Percentiles rank a stretch among this genome's conserved stretches.
phyloP scores from a whole-genome alignment of 495 filamentous ascomycete genomes.

The Tuber calosporum region DNA sequence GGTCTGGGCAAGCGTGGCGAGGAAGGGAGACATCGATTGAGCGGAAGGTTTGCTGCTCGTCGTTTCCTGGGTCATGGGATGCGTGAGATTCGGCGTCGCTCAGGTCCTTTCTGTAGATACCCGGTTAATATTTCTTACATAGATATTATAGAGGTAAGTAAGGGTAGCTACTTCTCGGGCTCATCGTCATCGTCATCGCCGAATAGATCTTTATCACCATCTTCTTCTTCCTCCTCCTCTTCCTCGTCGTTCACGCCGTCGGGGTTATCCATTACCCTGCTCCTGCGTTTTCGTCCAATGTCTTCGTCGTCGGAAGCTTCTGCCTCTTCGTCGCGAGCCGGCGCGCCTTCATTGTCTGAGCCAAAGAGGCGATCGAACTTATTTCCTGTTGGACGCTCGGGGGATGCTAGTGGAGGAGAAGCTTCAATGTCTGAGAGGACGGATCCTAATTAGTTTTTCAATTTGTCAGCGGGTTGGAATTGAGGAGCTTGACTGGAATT shows the following conservation, averaged over 20 bases:
- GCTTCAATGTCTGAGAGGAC: constrained; percentile 51
- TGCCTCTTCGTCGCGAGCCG: constrained; percentile 38
- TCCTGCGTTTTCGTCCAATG: constrained; percentile 49
- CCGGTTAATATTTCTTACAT: constrained; percentile 11
- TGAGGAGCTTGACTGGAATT: background rate
- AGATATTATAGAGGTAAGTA: constrained; percentile 26
- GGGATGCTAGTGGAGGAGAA: constrained; percentile 29
- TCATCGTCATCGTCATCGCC: constrained; percentile 43
- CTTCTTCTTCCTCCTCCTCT: constrained; percentile 44
- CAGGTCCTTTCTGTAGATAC: constrained; percentile 47
- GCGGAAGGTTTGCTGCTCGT: constrained; percentile 45
- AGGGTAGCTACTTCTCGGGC: constrained; percentile 5
- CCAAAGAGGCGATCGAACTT: constrained; percentile 42
- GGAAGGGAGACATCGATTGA: constrained; percentile 52
- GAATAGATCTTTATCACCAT: constrained; percentile 43
- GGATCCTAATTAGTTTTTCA: constrained; percentile 15
- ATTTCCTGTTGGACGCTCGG: constrained; percentile 39
- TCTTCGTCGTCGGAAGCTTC: constrained; percentile 47
- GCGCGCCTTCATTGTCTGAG: constrained; percentile 38
- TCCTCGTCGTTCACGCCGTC: constrained; percentile 40
- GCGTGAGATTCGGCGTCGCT: constrained; percentile 63
- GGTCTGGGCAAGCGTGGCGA: constrained; percentile 55
- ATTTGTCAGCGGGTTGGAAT: background rate
- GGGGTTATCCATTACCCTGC: constrained; percentile 42
- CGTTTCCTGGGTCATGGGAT: constrained; percentile 45